Evolutionary conservation across 164 flowering plant species (phyloP), one percentile per base, ranked within the genome.

Genomic region (Platanus orientalis): DNA sequence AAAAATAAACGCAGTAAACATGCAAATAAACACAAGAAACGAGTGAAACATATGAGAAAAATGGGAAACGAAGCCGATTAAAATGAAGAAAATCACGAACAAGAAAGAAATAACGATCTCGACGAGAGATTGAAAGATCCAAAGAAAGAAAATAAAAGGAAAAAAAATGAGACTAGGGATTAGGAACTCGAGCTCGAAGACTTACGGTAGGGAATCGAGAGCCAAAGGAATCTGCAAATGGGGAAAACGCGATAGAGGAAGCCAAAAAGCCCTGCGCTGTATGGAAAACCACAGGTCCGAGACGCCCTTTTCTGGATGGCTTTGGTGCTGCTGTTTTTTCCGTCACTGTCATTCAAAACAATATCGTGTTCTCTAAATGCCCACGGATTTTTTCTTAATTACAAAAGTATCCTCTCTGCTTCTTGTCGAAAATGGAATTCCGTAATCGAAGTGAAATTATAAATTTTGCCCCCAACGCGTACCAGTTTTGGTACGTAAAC

Each of bases 241-340:
- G 66, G 42, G 62, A 26, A 7, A 52, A 19, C 21, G 67, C 56
- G 65, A 29, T 54, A 52, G 28, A 30, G 55, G 61, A 60, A 63
- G 34, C 30, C 20, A 28, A 39, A 34, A 50, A 24, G 53, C 6
- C 21, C 50, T 40, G 51, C 54, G 45, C 57, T 45, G 54, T 45
- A 51, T 32, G 50, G 58, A 57, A 58, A 66, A 57, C 66, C 65
- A 61, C 62, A 61, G 62, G 67, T 58, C 65, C 47, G 44, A 52
- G 59, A 60, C 24, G 52, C 64, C 49, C 61, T 19, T 63, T 54
- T 65, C 57, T 65, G 62, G 62, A 57, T 65, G 61, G 61, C 69
- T 58, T 51, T 67, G 52, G 28, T 28, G 34, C 60, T 53, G 64
- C 54, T 53, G 48, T 62, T 62, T 57, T 50, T 59, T 42, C 14